Evolutionary conservation across 2,329 filamentous ascomycete genomes (phyloP).

Genomic region (Trichoderma breve): DNA sequence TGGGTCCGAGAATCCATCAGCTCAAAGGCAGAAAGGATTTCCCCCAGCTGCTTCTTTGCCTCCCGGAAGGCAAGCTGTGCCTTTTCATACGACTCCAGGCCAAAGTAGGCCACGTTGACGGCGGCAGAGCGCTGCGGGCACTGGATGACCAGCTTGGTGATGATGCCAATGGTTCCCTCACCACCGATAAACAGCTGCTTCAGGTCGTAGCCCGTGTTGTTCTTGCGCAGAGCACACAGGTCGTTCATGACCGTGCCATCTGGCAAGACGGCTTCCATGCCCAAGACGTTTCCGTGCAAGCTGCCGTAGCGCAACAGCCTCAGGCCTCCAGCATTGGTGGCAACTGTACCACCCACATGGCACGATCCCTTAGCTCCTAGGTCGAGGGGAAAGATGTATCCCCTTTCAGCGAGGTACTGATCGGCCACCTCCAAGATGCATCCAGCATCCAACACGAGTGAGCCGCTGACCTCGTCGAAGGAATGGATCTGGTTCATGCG

Average conservation of each 20-base stretch:
- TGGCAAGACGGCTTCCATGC: constrained; percentile 88
- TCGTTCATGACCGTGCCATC: constrained; percentile 92
- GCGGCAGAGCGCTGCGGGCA: constrained; percentile 85
- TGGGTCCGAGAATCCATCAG: constrained; percentile 90
- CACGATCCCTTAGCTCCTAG: constrained; percentile 97
- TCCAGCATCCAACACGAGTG: constrained; percentile 86
- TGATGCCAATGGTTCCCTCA: constrained; percentile 91
- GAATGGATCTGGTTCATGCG: constrained; percentile 89
- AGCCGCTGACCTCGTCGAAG: constrained; percentile 90
- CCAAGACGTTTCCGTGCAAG: constrained; percentile 87
- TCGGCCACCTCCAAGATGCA: constrained; percentile 88
- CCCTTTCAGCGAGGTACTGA: constrained; percentile 75
- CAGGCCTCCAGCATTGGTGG: constrained; percentile 92
- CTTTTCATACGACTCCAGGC: constrained; percentile 84
- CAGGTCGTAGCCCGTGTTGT: constrained; percentile 97
- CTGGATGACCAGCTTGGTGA: constrained; percentile 85
- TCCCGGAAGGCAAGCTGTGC: constrained; percentile 82
- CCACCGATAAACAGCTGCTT: constrained; percentile 96
- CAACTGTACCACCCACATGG: constrained; percentile 92
- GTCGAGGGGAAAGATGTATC: constrained; percentile 91
- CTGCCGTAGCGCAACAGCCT: constrained; percentile 89
- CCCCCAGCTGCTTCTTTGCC: constrained; percentile 84
- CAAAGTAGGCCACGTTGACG: constrained; percentile 93
- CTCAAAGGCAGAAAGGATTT: constrained; percentile 97
- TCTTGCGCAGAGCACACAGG: constrained; percentile 85